phyloP scores from a whole-genome alignment of 495 filamentous ascomycete genomes.

The Aspergillus heteromorphus region DNA sequence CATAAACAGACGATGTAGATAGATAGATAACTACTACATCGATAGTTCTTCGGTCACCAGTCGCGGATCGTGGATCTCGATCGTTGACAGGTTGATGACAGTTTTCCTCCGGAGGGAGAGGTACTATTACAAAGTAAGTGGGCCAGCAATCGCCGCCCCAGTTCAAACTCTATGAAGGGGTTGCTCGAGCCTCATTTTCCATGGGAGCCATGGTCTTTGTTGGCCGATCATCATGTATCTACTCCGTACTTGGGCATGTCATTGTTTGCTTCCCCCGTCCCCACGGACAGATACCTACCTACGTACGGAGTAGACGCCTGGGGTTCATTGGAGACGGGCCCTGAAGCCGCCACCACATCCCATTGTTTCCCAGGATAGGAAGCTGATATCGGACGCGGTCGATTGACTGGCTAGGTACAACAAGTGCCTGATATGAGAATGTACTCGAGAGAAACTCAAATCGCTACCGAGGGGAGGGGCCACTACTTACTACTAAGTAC shows the following conservation, averaged over 20 bases:
- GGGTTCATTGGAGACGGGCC: no score
- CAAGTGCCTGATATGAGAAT: neutral
- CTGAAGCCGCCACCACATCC: no score
- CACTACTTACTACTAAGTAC: no score
- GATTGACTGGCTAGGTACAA: neutral
- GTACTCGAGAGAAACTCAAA: conserved; percentile 1
- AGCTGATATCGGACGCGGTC: neutral
- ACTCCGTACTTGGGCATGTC: no score
- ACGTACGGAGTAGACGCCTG: no score
- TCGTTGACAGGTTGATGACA: neutral
- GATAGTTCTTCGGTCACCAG: neutral
- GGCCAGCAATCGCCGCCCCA: neutral
- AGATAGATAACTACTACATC: no score
- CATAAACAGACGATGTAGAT: no score
- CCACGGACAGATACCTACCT: no score
- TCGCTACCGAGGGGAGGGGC: neutral
- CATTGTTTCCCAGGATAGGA: neutral
- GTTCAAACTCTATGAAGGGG: neutral
- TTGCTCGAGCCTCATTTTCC: neutral
- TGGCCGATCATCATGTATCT: no score
- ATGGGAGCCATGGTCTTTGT: no score
- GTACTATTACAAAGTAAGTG: neutral
- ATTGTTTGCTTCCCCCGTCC: no score
- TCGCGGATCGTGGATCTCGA: neutral
- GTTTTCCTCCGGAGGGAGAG: neutral